Percentiles rank a stretch among this genome's conserved stretches.
These are phyloP conservation scores for Zygoascus ofunaensis DNA, from an alignment of 805 yeast species.

Conservation along the genomic window DNA sequence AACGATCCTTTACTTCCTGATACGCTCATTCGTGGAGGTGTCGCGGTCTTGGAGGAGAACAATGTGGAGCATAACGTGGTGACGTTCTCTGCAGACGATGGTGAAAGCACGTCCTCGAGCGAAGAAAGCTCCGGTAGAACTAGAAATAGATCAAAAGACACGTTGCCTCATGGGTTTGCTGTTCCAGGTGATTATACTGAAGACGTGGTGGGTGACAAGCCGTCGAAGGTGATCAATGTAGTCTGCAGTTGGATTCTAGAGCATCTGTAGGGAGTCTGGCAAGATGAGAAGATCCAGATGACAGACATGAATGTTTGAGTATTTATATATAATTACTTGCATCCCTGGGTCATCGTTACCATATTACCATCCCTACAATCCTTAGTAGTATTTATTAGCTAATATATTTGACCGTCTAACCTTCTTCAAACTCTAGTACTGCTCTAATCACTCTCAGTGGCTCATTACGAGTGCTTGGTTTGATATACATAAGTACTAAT, in stretches of 20 bases:
- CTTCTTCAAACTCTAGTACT: too few species aligned
- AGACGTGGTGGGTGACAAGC: conserved; percentile 26
- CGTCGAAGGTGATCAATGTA: conserved; percentile 19
- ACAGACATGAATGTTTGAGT: too few species aligned
- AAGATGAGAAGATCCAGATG: background rate
- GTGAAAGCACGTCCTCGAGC: background rate
- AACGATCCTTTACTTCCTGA: conserved; percentile 24
- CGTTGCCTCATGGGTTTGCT: conserved; percentile 36
- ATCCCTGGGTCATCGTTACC: too few species aligned
- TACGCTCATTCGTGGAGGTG: conserved; percentile 14
- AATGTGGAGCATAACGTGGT: conserved; percentile 13
- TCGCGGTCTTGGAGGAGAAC: conserved; percentile 10
- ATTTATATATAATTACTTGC: too few species aligned
- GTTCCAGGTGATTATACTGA: conserved; percentile 34
- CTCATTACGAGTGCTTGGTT: too few species aligned
- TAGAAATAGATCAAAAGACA: too few species aligned
- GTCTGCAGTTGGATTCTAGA: conserved; percentile 12
- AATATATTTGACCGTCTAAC: too few species aligned
- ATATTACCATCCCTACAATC: too few species aligned
- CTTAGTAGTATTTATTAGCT: too few species aligned
- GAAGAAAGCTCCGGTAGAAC: conserved; percentile 1
- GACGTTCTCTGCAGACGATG: conserved; percentile 13
- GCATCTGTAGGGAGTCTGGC: conserved; percentile 1
- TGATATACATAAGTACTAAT: too few species aligned
- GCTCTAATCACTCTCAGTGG: too few species aligned